These are phyloP conservation scores for Tuctoria greenei DNA, from an alignment of 176 grass and related monocot genomes.

Conservation along the genomic window DNA sequence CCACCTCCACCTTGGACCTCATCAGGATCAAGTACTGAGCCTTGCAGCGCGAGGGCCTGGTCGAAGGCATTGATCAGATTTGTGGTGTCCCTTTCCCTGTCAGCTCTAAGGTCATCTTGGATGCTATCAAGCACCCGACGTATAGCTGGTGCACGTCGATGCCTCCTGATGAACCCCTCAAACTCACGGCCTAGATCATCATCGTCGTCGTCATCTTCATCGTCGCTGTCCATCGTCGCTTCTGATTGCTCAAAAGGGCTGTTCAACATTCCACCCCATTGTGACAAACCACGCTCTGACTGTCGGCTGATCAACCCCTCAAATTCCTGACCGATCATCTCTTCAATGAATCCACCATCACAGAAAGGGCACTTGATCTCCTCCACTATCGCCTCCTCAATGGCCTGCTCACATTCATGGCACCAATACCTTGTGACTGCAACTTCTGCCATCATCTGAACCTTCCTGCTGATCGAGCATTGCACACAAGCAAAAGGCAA, in stretches of 20 bases:
- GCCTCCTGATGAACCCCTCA: constrained; percentile 79
- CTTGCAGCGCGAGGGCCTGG: constrained; percentile 72
- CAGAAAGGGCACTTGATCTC: constrained; percentile 78
- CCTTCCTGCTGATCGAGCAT: constrained; percentile 31
- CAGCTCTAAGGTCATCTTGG: constrained; percentile 64
- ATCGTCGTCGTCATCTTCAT: constrained; percentile 66
- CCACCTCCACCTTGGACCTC: constrained; percentile 34
- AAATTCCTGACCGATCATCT: constrained; percentile 51
- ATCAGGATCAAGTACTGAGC: constrained; percentile 52
- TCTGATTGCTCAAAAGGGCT: constrained; percentile 38
- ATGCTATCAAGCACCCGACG: constrained; percentile 68
- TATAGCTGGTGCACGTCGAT: constrained; percentile 59
- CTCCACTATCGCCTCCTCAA: constrained; percentile 52
- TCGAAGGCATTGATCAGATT: constrained; percentile 77
- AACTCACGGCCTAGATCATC: constrained; percentile 67
- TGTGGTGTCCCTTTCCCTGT: constrained; percentile 57
- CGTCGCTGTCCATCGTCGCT: constrained; percentile 44
- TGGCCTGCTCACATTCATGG: constrained; percentile 59
- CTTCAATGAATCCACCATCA: constrained; percentile 72
- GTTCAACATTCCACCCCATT: constrained; percentile 46
- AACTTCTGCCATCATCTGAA: constrained; percentile 54
- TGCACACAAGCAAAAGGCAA: constrained; percentile 16
- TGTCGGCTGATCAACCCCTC: constrained; percentile 42
- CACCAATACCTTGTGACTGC: constrained; percentile 69
- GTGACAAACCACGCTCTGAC: constrained; percentile 47